A percentile compares a stretch with the other conserved stretches of the same genome.
These are phyloP conservation scores for Leccinum pellstonianum DNA, from an alignment of 768 basidiomycete genomes.

Conservation along the genomic window DNA sequence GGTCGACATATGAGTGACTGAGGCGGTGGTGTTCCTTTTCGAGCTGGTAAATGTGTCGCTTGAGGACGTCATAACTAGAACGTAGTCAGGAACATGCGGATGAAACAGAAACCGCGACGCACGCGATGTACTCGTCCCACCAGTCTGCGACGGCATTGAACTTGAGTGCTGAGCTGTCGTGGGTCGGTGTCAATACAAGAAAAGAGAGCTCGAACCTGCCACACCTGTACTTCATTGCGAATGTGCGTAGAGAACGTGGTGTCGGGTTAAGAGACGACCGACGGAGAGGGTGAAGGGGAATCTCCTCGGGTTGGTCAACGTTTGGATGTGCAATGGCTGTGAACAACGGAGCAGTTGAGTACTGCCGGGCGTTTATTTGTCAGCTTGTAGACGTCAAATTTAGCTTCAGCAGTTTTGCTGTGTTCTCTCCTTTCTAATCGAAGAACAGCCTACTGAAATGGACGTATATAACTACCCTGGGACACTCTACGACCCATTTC, in stretches of 20 bases:
- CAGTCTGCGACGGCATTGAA: slow-evolving; percentile 82
- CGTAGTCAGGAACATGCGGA: background rate
- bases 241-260: slow-evolving; percentile 8
- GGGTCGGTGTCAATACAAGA: no score
- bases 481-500: background rate
- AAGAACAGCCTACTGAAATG: background rate
- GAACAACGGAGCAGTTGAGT: no score
- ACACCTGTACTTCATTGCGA: slow-evolving; percentile 40
- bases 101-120: slow-evolving; percentile 31
- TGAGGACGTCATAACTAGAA: slow-evolving; percentile 74
- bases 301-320: slow-evolving; percentile 22
- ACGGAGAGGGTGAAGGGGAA: slow-evolving; percentile 22
- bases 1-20: background rate
- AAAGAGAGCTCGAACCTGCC: background rate
- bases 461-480: no score
- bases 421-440: background rate
- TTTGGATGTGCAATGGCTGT: slow-evolving; percentile 13
- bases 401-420: no score
- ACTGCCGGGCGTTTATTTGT: background rate
- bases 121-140: slow-evolving; percentile 93
- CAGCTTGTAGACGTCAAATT: background rate
- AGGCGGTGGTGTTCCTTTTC: slow-evolving; percentile 63
- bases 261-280: background rate
- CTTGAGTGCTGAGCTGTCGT: no score
- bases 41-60: slow-evolving; percentile 81